Evolutionary conservation across 192 early-diverging fungal genomes (phyloP), one percentile per base, ranked within the genome.

Genomic region (Entophlyctis luteolus): DNA sequence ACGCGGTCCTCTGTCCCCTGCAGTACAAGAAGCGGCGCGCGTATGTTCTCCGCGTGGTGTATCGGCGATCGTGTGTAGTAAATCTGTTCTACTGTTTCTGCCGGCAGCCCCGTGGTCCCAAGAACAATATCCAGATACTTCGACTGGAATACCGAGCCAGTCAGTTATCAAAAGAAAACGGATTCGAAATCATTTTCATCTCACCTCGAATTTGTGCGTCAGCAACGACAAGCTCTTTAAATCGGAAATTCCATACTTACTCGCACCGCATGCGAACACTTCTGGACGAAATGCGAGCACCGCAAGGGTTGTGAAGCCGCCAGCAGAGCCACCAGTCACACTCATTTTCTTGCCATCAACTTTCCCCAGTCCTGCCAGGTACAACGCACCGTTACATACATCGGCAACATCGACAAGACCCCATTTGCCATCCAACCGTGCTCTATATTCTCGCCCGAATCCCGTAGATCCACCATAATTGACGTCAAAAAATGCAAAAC

Each of bases 391-490:
- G 16, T 81, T 83, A 48, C 88, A 86, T 67, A 89, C 87, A 72
- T 92, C 91, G 33, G 86, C 81, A 1, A 92, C 86, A 63, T 92
- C 91, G 3, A 91, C 87, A 47, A 85, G 60, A 4, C 90, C 91
- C 79, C 88, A 90, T 16, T 84, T 62, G n/a, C 79, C 79, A 23
- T 87, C 75, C 22, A 92, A 79, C 16, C 91, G 84, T 50, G 88
- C 82, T 32, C 91, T 84, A 48, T 76, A 75, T 38, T 80, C 88
- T 14, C 87, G 79, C 2, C 91, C 91, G 72, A 88, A 89, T 22
- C 84, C 87, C 1, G 84, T 82, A 0, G 87, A 89, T 1, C 91
- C 91, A 48, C 91, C 90, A 59, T 92, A 92, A 72, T 92, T 89
- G 63, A 89, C 83, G 52, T 91, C 83, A 2, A 79, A 84, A 31